These are phyloP conservation scores for Naganishia randhawae DNA, from an alignment of 768 basidiomycete genomes.

Conservation along the genomic window DNA sequence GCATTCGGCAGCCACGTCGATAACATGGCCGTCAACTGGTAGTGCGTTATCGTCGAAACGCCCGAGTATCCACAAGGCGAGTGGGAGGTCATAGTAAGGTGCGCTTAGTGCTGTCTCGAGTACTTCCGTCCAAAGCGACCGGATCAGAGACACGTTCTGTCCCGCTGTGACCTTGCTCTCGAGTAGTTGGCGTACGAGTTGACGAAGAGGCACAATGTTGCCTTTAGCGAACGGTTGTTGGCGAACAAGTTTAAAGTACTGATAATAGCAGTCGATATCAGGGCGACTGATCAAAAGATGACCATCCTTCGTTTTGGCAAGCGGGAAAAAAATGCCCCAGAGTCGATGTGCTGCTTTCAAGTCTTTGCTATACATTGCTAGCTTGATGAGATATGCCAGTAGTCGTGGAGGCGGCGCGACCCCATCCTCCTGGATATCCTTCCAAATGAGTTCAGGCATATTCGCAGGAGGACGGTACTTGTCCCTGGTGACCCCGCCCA, in stretches of 20 bases:
- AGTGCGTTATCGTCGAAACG: not conserved
- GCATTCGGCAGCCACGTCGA: not conserved
- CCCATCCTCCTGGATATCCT: not conserved
- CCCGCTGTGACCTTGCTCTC: conserved; percentile 1
- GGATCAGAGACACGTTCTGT: not conserved
- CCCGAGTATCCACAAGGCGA: conserved; percentile 5
- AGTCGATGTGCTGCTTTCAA: conserved; percentile 1
- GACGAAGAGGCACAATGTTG: not conserved
- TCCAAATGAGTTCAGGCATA: conserved; percentile 3
- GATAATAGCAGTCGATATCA: conserved; percentile 10
- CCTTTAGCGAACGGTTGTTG: not conserved
- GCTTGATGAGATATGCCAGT: not conserved
- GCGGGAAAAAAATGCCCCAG: conserved; percentile 7
- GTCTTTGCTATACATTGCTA: not conserved
- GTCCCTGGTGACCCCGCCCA: not conserved
- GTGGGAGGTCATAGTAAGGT: conserved; percentile 4
- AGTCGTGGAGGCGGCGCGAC: not conserved
- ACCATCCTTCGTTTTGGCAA: not conserved
- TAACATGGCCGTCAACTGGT: not conserved
- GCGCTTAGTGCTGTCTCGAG: not conserved
- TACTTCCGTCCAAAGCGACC: not conserved
- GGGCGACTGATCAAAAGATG: not conserved
- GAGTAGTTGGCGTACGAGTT: not conserved
- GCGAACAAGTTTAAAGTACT: conserved; percentile 1
- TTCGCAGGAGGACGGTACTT: not conserved